Evolutionary conservation across 345 rosid species (phyloP).

Genomic region (Euphorbia tirucalli): DNA sequence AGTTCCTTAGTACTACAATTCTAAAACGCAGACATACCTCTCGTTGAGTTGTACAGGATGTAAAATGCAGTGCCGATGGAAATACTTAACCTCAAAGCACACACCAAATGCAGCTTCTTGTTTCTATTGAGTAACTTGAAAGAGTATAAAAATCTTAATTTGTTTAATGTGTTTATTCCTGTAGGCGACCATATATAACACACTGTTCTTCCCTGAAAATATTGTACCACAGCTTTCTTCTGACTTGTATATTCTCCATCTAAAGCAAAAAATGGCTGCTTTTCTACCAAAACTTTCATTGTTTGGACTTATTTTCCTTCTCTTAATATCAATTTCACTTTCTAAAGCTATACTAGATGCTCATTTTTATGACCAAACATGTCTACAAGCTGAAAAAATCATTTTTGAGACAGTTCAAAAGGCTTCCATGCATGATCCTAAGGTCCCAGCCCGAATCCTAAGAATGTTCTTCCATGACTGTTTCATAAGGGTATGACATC

Average conservation of each 20-base stretch:
- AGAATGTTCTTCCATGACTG: constrained; percentile 94
- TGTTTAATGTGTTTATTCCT: neutral
- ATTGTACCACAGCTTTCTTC: constrained; percentile 13
- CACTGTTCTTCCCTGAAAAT: neutral
- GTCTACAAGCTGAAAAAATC: constrained; percentile 69
- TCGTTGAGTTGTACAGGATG: neutral
- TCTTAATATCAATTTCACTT: constrained; percentile 25
- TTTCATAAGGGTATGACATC: constrained; percentile 59
- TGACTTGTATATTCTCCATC: neutral
- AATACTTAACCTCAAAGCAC: constrained; percentile 46
- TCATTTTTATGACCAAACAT: constrained; percentile 60
- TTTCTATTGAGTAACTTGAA: constrained; percentile 61
- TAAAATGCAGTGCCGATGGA: constrained; percentile 28
- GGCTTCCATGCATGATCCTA: constrained; percentile 61
- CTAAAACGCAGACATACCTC: neutral
- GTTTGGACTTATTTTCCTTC: constrained; percentile 10
- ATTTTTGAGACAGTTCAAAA: constrained; percentile 50
- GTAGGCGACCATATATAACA: constrained; percentile 28
- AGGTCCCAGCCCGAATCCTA: constrained; percentile 79
- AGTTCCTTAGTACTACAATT: neutral
- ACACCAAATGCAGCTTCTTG: constrained; percentile 8
- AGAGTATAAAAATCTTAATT: constrained; percentile 32
- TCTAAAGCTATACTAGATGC: constrained; percentile 43
- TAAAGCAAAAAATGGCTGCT: constrained; percentile 25
- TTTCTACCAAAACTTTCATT: constrained; percentile 19